These are phyloP conservation scores for Rhizophora mangle DNA, from an alignment of 345 rosid genomes.

Conservation along the genomic window DNA sequence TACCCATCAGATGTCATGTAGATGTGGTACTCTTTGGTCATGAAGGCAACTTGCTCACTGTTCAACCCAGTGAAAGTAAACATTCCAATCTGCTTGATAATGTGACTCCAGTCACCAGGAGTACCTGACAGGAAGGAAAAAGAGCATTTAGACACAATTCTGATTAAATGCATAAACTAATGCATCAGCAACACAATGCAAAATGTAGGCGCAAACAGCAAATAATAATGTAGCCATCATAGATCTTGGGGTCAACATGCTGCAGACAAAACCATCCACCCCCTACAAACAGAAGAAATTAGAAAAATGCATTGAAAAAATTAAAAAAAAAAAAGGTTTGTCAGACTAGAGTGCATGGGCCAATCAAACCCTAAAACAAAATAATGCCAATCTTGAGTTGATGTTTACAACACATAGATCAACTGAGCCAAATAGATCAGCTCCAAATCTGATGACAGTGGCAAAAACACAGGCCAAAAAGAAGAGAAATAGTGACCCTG, in stretches of 20 bases:
- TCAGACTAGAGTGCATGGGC: no score
- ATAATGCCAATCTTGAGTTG: neutral
- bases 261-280: no score
- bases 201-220: no score
- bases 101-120: constrained; percentile 29
- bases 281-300: neutral
- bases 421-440: neutral
- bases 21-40: constrained; percentile 30
- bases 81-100: constrained; percentile 30
- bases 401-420: neutral
- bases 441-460: neutral
- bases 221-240: neutral
- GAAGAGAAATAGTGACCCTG: neutral
- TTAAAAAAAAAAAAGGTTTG: neutral
- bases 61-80: constrained; percentile 29
- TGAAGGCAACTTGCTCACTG: constrained; percentile 25
- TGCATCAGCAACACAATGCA: neutral
- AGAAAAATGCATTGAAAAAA: neutral
- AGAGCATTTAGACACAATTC: constrained; percentile 1
- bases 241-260: neutral
- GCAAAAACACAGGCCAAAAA: neutral
- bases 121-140: constrained; percentile 15
- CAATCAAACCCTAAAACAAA: no score
- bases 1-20: constrained; percentile 32
- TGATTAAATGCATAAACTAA: neutral